Percentiles rank a stretch among this genome's conserved stretches.
Conservation (phyloP, 331 rosid genomes). For the Prunus yedoensis region DNA sequence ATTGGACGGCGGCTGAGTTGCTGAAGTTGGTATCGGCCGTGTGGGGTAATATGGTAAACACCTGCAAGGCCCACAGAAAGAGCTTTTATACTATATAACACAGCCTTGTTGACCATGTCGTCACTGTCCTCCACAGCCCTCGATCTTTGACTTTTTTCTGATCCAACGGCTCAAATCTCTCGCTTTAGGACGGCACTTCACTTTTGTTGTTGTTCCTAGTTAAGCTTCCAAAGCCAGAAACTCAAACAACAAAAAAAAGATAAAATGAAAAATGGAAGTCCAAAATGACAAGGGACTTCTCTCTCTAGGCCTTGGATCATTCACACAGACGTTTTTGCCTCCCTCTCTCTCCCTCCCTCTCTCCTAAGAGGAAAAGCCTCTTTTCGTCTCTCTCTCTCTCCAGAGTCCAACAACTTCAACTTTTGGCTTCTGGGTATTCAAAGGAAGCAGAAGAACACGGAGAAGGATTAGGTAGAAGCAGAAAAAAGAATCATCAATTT, state of each 20-base stretch:
- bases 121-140: background rate
- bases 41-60: background rate
- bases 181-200: constrained; percentile 5
- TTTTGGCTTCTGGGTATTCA: constrained; percentile 24
- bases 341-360: constrained; percentile 1
- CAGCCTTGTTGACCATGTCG: background rate
- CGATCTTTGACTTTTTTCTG: background rate
- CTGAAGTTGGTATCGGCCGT: background rate
- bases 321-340: constrained; percentile 32
- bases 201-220: background rate
- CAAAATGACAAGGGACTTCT: constrained; percentile 9
- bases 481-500: background rate
- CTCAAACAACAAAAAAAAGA: background rate
- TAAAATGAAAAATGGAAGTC: background rate
- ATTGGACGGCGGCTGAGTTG: constrained; percentile 3
- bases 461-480: constrained; percentile 17
- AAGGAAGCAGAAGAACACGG: constrained; percentile 22
- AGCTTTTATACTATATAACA: too few species aligned
- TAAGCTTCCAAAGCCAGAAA: constrained; percentile 5
- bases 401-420: constrained; percentile 3
- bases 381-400: constrained; percentile 19
- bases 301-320: constrained; percentile 31
- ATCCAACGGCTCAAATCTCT: background rate
- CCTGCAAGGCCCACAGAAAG: background rate
- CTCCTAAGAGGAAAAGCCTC: constrained; percentile 12